Evolutionary conservation across 225 moss, liverwort and hornwort species (phyloP).

Genomic region (Pseudoscleropodium purum): DNA sequence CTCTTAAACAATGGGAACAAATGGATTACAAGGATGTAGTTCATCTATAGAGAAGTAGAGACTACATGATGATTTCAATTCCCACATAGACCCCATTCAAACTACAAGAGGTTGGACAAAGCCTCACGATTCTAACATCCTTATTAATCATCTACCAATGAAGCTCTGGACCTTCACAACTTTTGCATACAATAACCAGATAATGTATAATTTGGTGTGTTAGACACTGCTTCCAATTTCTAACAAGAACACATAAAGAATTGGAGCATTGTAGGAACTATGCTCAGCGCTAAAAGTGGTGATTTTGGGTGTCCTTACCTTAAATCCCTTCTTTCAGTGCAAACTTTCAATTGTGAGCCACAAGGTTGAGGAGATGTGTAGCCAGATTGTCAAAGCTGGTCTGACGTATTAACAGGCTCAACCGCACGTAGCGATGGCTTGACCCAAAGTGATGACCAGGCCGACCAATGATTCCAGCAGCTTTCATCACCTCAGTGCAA

Average conservation of each 20-base stretch:
- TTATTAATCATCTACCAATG: too few relatives aligned
- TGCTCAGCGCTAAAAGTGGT: not conserved
- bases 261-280: not conserved
- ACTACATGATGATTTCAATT: not conserved
- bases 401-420: constrained; percentile 36
- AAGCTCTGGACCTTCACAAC: not conserved
- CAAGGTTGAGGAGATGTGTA: constrained; percentile 21
- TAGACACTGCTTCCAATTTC: too few relatives aligned
- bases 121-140: rapidly evolving
- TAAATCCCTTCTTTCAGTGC: not conserved
- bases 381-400: constrained; percentile 33
- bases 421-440: constrained; percentile 23
- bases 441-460: constrained; percentile 29
- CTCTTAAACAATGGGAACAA: too few relatives aligned
- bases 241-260: not conserved
- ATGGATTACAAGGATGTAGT: not conserved
- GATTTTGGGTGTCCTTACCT: not conserved
- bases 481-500: constrained; percentile 24
- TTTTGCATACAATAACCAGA: too few relatives aligned
- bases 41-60: not conserved
- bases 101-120: too few relatives aligned
- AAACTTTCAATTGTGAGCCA: not conserved
- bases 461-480: constrained; percentile 26
- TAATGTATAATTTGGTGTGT: too few relatives aligned
- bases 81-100: rapidly evolving